These are phyloP conservation scores for Abelmoschus esculentus DNA, from an alignment of 345 rosid species.

Conservation along the genomic window DNA sequence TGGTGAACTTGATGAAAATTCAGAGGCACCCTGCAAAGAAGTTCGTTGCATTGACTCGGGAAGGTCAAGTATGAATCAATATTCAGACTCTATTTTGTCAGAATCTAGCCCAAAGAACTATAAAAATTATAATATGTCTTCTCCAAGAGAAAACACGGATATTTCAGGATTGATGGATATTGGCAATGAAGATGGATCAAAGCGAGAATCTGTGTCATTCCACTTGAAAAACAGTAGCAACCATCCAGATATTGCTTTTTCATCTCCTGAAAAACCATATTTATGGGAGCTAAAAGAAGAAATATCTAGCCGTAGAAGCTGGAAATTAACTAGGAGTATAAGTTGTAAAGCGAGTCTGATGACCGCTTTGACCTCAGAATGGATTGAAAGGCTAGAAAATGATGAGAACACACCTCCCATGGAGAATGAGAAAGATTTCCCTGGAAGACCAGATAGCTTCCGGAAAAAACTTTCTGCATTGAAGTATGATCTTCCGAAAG, in stretches of 20 bases:
- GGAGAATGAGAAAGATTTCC: conserved; percentile 28
- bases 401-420: conserved; percentile 30
- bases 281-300: too few species aligned
- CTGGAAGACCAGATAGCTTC: conserved; percentile 31
- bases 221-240: conserved; percentile 13
- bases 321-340: conserved; percentile 49
- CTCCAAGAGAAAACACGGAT: conserved; percentile 14
- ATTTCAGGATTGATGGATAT: conserved; percentile 19
- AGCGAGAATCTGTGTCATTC: conserved; percentile 23
- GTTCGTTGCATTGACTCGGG: conserved; percentile 52
- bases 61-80: conserved; percentile 24
- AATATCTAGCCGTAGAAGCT: conserved; percentile 22
- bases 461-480: conserved; percentile 22
- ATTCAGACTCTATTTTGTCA: conserved; percentile 20
- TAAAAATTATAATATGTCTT: conserved; percentile 19
- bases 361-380: conserved; percentile 18
- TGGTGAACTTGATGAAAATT: conserved; percentile 34
- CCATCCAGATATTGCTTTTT: too few species aligned
- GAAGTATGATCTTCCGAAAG: conserved; percentile 20
- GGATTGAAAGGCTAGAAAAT: conserved; percentile 29
- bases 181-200: conserved; percentile 23
- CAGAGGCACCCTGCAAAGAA: conserved; percentile 43
- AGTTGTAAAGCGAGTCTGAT: conserved; percentile 24
- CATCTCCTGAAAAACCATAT: too few species aligned
- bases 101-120: conserved; percentile 23